Evolutionary conservation across 2,329 filamentous ascomycete species (phyloP), one percentile per base, ranked within the genome.

Genomic region (Colletotrichum sp.): DNA sequence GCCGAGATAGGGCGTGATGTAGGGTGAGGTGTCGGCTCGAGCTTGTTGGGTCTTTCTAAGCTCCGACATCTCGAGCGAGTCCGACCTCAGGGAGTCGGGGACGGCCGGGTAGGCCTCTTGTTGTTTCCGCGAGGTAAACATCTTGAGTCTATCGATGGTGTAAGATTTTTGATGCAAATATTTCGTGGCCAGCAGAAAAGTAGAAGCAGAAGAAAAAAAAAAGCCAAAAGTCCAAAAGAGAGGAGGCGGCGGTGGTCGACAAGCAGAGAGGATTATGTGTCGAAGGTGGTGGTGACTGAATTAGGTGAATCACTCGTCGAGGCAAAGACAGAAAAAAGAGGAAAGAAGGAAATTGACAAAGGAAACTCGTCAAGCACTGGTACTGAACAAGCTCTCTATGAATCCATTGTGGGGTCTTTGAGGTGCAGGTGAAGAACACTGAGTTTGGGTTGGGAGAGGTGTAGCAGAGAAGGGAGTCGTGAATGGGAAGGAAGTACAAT

Each of bases 1-100:
- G 80, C 96, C 96, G 78, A 99, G 94, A 84, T 98, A 98, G 77
- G 97, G 96, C 78, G 96, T 98, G 82, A 94, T 90, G 82, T 91
- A 91, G 83, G 91, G 91, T 84, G 92, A 90, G 78, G 94, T 93
- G 83, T 89, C 89, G 83, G 90, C 80, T 67, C 82, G 82, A 69
- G 81, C 79, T 69, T 82, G 79, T 64, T 82, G 81, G 22, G 80
- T 77, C 72, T 81, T 83, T 60, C 79, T 80, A 75, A 83, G 78
- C 68, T 83, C 81, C 71, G 81, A 78, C 77, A 84, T 81, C 75
- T 85, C 82, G 78, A 86, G 79, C 22, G 86, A 84, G 68, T 85
- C 81, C 72, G 83, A 79, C 36, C 80, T 82, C 63, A 87, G 81
- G 75, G 85, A 83, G 72, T 81, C 78, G 73, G 86, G 86, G 48